phyloP scores from a whole-genome alignment of 208 protist species.

The Phytomonas sp. region DNA sequence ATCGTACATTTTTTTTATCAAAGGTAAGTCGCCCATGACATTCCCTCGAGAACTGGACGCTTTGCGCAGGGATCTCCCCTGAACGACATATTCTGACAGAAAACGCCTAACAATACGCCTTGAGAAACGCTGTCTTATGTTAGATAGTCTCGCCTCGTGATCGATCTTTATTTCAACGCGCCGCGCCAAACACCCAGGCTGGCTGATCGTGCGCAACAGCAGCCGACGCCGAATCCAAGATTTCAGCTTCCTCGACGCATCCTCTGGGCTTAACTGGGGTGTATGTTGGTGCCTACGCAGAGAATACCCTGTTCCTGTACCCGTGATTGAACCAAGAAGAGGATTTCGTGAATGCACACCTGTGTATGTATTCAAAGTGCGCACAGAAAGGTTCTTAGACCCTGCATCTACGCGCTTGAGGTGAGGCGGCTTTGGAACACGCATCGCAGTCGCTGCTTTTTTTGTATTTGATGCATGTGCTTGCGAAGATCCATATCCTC shows the following conservation, averaged over 20 bases:
- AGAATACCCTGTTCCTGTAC: background rate
- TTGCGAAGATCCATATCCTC: background rate
- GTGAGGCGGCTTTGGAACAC: background rate
- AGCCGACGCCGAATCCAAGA: background rate
- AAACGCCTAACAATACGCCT: background rate
- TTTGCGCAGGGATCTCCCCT: background rate
- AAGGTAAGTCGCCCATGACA: background rate
- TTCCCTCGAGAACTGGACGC: background rate
- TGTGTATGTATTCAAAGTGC: background rate
- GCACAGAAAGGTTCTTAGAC: background rate
- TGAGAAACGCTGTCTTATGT: background rate
- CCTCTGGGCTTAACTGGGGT: background rate
- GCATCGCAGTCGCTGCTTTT: background rate
- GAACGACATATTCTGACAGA: background rate
- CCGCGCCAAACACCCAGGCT: background rate
- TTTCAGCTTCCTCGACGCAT: background rate
- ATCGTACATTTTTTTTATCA: background rate
- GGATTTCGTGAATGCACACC: background rate
- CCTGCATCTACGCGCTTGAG: background rate
- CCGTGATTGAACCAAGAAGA: background rate
- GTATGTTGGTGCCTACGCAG: background rate
- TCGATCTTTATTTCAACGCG: background rate
- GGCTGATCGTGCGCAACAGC: background rate
- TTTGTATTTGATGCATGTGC: background rate
- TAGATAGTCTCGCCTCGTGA: background rate